Percentiles rank a stretch among this genome's conserved stretches.
These are phyloP conservation scores for Pythium angustatum DNA, from an alignment of 352 stramenopile genomes.

Conservation along the genomic window DNA sequence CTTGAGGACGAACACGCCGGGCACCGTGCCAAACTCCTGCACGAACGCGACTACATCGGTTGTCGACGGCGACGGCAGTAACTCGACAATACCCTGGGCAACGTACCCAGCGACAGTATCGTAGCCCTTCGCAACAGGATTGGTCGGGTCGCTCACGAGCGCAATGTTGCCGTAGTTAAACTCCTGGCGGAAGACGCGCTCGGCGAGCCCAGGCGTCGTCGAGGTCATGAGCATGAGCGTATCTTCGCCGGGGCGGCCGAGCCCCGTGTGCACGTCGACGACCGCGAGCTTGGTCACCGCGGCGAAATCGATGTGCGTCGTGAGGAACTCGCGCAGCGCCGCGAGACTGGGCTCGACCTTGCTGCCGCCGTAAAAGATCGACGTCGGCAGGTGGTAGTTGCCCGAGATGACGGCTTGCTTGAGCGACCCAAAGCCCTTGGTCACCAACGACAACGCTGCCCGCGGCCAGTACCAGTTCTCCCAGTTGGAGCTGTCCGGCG, in stretches of 20 bases:
- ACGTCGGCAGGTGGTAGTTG: constrained; percentile 82
- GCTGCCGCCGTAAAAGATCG: constrained; percentile 87
- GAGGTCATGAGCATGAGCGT: constrained; percentile 47
- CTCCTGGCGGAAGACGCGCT: constrained; percentile 16
- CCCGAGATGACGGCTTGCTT: constrained; percentile 87
- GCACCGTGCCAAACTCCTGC: constrained; percentile 78
- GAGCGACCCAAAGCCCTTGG: constrained; percentile 46
- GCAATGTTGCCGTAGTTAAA: constrained; percentile 32
- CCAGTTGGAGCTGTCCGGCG: constrained; percentile 7
- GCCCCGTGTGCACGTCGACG: constrained; percentile 93
- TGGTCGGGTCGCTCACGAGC: constrained; percentile 29
- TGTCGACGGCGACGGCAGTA: constrained; percentile 28
- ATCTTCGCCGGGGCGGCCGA: constrained; percentile 62
- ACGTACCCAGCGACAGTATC: constrained; percentile 49
- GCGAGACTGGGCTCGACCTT: constrained; percentile 69
- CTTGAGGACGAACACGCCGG: constrained; percentile 60
- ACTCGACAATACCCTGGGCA: constrained; percentile 39
- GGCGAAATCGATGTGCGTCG: constrained; percentile 45
- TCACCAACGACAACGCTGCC: constrained; percentile 32
- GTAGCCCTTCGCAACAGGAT: constrained; percentile 52
- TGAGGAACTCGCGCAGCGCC: constrained; percentile 66
- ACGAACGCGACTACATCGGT: constrained; percentile 37
- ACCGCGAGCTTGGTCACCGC: constrained; percentile 52
- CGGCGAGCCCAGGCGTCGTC: constrained; percentile 14
- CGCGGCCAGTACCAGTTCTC: constrained; percentile 60